Evolutionary conservation across 768 basidiomycete genomes (phyloP), one percentile per base, ranked within the genome.

Genomic region (Neoboletus subvelutipes): DNA sequence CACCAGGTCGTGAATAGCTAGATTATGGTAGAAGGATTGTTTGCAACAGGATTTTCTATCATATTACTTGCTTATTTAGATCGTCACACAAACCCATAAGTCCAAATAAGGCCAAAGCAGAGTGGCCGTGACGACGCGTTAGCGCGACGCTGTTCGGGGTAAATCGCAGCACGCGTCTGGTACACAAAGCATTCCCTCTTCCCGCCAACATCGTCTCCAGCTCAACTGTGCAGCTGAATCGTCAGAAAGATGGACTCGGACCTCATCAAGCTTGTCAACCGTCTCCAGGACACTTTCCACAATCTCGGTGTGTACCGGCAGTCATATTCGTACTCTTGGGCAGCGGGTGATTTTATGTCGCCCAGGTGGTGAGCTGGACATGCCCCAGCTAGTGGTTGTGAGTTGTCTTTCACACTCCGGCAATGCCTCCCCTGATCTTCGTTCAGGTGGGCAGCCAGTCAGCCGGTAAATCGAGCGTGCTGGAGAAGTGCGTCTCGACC

Each of bases 381-480:
- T 93, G 92, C 91, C 92, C 50, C 92, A 94, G 76, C 78, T 94
- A 56, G 86, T 87, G 52, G 92, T 94, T 63, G 92, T 92, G 77
- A 60, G 91, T 84, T 29, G 20, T 29, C 36, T 40, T 45, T 48
- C 20, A 6, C 20, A 5, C 5, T 46, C 5, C 3, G 8, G 26
- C 5, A 15, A 42, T 29, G 4, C 36, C 24, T 1, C 20, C 24
- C 12, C 56, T 55, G 13, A 62, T 50, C 22, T 52, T 34, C 34
- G 24, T 41, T 54, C 46, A 95, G 93, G 93, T 98, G 67, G 95
- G 95, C 56, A 95, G 94, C 65, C 95, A 98, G 75, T 97, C 94
- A 40, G 87, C 94, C 33, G 95, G 95, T 59, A 98, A 97, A 78
- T 97, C 94, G 36, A 93, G 92, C 72, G 92, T 94, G 52, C 83